Percentiles rank a stretch among this genome's conserved stretches.
Evolutionary conservation across 768 basidiomycete genomes (phyloP).

Genomic region (Amanita pallidorosea): DNA sequence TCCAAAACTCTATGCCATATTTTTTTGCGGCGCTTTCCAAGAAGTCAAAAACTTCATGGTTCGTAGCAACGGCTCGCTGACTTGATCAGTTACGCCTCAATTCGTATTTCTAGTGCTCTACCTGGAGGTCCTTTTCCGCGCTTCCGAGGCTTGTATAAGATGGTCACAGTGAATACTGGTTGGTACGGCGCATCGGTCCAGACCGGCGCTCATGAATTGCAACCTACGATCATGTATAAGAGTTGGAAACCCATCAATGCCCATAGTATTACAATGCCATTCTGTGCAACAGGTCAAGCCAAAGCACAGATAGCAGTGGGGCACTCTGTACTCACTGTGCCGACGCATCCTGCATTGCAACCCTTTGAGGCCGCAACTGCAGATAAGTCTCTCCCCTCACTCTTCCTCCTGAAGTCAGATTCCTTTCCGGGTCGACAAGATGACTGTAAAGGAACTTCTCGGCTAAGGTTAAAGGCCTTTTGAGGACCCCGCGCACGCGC

Average conservation of each 20-base stretch:
- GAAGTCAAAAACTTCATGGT: constrained; percentile 97
- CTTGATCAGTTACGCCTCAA: constrained; percentile 1
- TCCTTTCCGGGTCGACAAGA: constrained; percentile 67
- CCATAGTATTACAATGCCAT: constrained; percentile 66
- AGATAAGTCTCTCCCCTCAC: constrained; percentile 84
- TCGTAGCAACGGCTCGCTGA: constrained; percentile 75
- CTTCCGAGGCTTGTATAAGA: constrained; percentile 87
- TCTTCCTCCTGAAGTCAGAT: constrained; percentile 49
- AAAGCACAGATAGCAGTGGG: constrained; percentile 6
- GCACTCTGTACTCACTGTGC: constrained; percentile 54
- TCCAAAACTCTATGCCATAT: constrained; percentile 97
- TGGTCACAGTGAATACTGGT: constrained; percentile 97
- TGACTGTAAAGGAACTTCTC: constrained; percentile 98
- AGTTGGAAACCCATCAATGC: not conserved
- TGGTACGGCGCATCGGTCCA: constrained; percentile 74
- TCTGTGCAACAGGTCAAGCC: constrained; percentile 24
- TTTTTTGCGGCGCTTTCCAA: constrained; percentile 84
- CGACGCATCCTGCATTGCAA: constrained; percentile 95
- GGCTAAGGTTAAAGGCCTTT: constrained; percentile 81
- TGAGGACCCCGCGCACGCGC: constrained; percentile 56
- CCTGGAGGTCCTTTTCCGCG: constrained; percentile 78
- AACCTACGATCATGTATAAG: constrained; percentile 34
- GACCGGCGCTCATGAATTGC: constrained; percentile 97
- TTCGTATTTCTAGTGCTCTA: constrained; percentile 15
- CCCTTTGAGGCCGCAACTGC: constrained; percentile 83